Evolutionary conservation across 1,284 basidiomycete species (phyloP).

Genomic region (Moesziomyces parantarcticus): DNA sequence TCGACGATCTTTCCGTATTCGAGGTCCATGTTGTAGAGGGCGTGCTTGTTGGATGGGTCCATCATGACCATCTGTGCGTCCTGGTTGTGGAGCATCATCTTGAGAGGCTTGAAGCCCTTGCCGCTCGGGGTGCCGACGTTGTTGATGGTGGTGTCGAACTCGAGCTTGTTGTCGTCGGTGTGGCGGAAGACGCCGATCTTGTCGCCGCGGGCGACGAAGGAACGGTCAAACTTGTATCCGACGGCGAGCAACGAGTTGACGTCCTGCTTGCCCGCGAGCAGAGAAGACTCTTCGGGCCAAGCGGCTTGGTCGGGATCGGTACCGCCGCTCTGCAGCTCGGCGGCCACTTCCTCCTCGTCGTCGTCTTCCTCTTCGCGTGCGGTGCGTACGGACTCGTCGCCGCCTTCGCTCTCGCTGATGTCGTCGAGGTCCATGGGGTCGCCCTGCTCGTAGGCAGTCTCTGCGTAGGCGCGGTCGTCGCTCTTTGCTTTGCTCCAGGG

Average conservation of each 20-base stretch:
- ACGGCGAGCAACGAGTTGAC: slow-evolving; percentile 89
- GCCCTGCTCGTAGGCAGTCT: slow-evolving; percentile 77
- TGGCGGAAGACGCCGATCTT: slow-evolving; percentile 98
- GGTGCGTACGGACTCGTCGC: slow-evolving; percentile 42
- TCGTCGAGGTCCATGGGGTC: slow-evolving; percentile 77
- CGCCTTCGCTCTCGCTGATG: slow-evolving; percentile 54
- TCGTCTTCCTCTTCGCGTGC: slow-evolving; percentile 70
- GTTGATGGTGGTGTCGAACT: slow-evolving; percentile 88
- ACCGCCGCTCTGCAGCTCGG: slow-evolving; percentile 50
- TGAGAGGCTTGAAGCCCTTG: slow-evolving; percentile 84
- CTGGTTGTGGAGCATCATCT: slow-evolving; percentile 97
- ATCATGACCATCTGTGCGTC: slow-evolving; percentile 95
- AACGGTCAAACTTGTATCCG: slow-evolving; percentile 94
- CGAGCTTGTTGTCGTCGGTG: slow-evolving; percentile 79
- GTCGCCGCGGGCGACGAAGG: slow-evolving; percentile 93
- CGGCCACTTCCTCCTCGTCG: slow-evolving; percentile 74
- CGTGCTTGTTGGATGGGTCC: slow-evolving; percentile 84
- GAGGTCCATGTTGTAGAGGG: slow-evolving; percentile 91
- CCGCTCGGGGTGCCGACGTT: slow-evolving; percentile 84
- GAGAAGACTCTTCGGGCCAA: slow-evolving; percentile 45
- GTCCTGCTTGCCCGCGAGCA: slow-evolving; percentile 46
- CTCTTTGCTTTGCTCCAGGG: slow-evolving; percentile 76
- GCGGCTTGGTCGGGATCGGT: slow-evolving; percentile 16
- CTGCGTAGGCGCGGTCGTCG: slow-evolving; percentile 74
- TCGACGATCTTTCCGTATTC: slow-evolving; percentile 97